Evolutionary conservation across 179 eudicot species (phyloP).

Genomic region (Heliamphora pulchella): DNA sequence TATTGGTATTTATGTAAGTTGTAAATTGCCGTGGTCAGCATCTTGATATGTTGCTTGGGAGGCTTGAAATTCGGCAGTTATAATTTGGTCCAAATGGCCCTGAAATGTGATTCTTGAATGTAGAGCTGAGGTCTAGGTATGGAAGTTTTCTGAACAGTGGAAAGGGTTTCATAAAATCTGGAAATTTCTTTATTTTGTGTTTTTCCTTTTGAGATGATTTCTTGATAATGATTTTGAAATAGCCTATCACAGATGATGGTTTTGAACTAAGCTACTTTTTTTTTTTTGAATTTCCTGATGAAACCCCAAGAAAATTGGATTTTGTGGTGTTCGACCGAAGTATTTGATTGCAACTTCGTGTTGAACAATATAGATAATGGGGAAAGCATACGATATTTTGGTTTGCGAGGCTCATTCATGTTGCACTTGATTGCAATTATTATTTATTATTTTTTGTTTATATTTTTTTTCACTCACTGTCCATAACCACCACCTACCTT

Average conservation of each 20-base stretch:
- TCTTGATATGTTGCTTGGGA: conserved; percentile 4
- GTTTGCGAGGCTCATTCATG: too few relatives aligned
- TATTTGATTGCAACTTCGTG: neutral
- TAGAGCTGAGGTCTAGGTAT: neutral
- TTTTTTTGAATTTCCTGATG: neutral
- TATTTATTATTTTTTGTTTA: too few relatives aligned
- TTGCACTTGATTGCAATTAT: too few relatives aligned
- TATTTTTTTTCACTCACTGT: neutral
- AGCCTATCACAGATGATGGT: neutral
- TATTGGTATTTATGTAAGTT: neutral
- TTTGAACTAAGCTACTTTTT: neutral
- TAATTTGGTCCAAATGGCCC: conserved; percentile 4
- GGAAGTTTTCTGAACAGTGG: neutral
- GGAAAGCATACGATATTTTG: too few relatives aligned
- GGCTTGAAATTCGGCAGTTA: neutral
- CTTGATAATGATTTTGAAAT: neutral
- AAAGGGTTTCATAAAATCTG: neutral
- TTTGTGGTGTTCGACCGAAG: neutral
- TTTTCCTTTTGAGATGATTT: neutral
- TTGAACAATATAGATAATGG: too few relatives aligned
- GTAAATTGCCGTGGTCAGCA: conserved; percentile 8
- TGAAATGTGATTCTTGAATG: neutral
- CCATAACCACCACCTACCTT: neutral
- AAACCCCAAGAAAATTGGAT: conserved; percentile 1
- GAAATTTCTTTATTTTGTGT: neutral